phyloP scores from a whole-genome alignment of 441 rosid species.

The Melastoma candidum region DNA sequence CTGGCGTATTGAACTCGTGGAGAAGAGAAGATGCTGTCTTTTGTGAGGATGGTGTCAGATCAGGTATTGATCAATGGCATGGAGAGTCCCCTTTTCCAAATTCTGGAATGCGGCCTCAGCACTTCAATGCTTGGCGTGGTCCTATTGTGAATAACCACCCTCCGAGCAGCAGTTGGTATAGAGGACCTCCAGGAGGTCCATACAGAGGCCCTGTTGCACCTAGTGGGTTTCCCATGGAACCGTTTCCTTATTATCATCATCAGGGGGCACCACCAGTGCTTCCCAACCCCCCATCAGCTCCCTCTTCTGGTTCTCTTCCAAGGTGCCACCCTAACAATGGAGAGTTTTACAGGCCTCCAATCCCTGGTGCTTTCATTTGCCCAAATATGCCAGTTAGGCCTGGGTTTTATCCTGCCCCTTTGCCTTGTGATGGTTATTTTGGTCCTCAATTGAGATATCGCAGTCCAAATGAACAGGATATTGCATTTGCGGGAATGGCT shows the following conservation, averaged over 20 bases:
- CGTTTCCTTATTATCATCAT: slow-evolving; percentile 75
- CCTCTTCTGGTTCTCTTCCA: slow-evolving; percentile 60
- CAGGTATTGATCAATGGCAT: slow-evolving; percentile 59
- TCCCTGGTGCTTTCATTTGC: slow-evolving; percentile 63
- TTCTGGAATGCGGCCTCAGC: slow-evolving; percentile 52
- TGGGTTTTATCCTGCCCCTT: slow-evolving; percentile 75
- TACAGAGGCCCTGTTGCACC: slow-evolving; percentile 68
- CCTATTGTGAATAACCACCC: slow-evolving; percentile 66
- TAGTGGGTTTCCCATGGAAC: slow-evolving; percentile 78
- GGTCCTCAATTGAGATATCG: slow-evolving; percentile 84
- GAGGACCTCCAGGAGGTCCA: slow-evolving; percentile 69
- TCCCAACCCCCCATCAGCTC: slow-evolving; percentile 46
- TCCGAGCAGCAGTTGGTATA: slow-evolving; percentile 83
- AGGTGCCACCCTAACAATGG: slow-evolving; percentile 64
- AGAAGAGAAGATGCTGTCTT: slow-evolving; percentile 48
- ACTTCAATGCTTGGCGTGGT: slow-evolving; percentile 69
- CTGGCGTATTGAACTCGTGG: slow-evolving; percentile 46
- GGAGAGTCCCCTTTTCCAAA: slow-evolving; percentile 53
- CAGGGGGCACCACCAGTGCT: slow-evolving; percentile 53
- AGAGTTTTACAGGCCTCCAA: slow-evolving; percentile 71
- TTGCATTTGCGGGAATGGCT: slow-evolving; percentile 68
- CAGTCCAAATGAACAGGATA: slow-evolving; percentile 61
- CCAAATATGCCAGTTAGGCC: slow-evolving; percentile 91
- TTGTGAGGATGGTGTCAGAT: slow-evolving; percentile 50
- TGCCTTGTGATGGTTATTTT: slow-evolving; percentile 64